Evolutionary conservation across 345 rosid species (phyloP).

Genomic region (Gossypium thurberi): DNA sequence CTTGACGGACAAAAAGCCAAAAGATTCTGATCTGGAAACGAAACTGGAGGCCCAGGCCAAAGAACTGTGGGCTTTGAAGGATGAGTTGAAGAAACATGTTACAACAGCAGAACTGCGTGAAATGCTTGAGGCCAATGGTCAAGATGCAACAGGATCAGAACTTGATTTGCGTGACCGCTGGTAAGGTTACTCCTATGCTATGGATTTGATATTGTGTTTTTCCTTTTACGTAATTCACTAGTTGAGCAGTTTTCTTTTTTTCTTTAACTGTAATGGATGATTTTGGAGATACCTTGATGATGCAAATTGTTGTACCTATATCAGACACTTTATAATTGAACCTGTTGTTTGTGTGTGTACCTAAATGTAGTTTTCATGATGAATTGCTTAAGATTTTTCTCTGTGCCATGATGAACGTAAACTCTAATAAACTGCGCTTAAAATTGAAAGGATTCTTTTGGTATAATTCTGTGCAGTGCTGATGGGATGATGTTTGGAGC

Average conservation of each 20-base stretch:
- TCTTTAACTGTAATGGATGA: background rate
- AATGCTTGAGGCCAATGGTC: conserved; percentile 72
- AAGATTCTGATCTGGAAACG: conserved; percentile 36
- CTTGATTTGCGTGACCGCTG: conserved; percentile 82
- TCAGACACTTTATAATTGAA: background rate
- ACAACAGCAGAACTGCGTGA: conserved; percentile 65
- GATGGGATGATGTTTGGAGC: conserved; percentile 97
- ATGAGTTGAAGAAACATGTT: conserved; percentile 72
- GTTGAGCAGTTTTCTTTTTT: background rate
- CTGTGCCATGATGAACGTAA: background rate
- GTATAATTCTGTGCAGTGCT: conserved; percentile 42
- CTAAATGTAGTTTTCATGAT: background rate
- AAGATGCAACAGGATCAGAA: conserved; percentile 80
- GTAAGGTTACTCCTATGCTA: conserved; percentile 32
- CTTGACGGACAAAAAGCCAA: conserved; percentile 8
- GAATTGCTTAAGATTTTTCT: background rate
- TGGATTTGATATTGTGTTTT: background rate
- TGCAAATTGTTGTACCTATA: background rate
- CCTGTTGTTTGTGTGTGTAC: conserved; percentile 6
- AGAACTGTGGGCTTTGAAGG: conserved; percentile 84
- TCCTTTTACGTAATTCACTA: background rate
- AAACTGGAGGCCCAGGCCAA: conserved; percentile 71
- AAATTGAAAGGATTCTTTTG: conserved; percentile 5
- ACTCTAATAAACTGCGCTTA: background rate
- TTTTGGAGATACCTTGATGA: background rate